Percentiles rank a stretch among this genome's conserved stretches.
Conservation (phyloP, 768 basidiomycete genomes). For the Pleurotus pulmonarius region DNA sequence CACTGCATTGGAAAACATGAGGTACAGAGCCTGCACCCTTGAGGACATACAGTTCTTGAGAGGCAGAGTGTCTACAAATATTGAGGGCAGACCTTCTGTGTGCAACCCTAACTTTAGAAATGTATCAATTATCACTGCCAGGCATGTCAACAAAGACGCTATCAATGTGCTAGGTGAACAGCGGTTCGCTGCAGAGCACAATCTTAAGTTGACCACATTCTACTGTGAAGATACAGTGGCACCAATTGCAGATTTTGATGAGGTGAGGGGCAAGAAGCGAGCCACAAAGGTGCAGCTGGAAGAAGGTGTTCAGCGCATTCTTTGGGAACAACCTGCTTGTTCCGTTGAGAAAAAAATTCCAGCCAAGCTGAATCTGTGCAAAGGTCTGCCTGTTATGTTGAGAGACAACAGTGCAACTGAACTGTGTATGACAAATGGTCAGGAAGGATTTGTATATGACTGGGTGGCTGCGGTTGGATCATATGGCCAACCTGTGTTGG, state of each 20-base stretch:
- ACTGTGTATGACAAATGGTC: constrained; percentile 18
- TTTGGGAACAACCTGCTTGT: too few relatives aligned
- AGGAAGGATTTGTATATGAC: constrained; percentile 5
- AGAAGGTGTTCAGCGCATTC: too few relatives aligned
- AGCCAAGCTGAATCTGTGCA: constrained; percentile 23
- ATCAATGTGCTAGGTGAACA: constrained; percentile 22
- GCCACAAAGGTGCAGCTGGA: too few relatives aligned
- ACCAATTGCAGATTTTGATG: background rate
- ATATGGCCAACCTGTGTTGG: constrained; percentile 6
- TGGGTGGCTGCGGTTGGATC: background rate
- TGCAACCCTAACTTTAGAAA: constrained; percentile 17
- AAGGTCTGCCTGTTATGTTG: constrained; percentile 31
- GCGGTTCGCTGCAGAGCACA: constrained; percentile 26
- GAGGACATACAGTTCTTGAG: constrained; percentile 21
- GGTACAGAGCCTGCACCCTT: constrained; percentile 17
- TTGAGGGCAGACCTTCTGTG: constrained; percentile 1
- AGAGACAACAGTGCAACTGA: constrained; percentile 26
- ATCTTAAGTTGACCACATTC: constrained; percentile 22
- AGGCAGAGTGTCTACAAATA: constrained; percentile 6
- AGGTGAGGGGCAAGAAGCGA: background rate
- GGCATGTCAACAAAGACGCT: constrained; percentile 24
- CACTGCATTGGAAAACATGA: constrained; percentile 24
- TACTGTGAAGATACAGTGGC: constrained; percentile 20
- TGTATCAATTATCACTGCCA: constrained; percentile 28
- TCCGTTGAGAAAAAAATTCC: constrained; percentile 15